These are phyloP conservation scores for Trichomonas gallinae DNA, from an alignment of 208 protist species.

Conservation along the genomic window DNA sequence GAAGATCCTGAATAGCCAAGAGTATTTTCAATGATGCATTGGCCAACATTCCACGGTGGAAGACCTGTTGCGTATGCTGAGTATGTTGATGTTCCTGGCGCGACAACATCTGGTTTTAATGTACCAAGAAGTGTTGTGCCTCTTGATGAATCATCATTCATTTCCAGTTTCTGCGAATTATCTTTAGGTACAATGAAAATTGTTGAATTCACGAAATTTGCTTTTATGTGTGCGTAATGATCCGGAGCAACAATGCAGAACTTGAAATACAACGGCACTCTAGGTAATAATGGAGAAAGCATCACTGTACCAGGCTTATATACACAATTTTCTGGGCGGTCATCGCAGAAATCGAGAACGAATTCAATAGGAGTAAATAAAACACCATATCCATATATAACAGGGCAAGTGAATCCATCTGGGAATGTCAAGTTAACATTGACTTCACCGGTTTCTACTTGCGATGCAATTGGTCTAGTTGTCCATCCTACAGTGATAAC, in stretches of 20 bases:
- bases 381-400: background rate
- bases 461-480: background rate
- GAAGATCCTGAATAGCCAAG: background rate
- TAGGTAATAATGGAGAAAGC: background rate
- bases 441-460: background rate
- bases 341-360: background rate
- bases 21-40: background rate
- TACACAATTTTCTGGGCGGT: background rate
- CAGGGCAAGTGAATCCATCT: background rate
- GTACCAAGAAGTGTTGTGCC: slow-evolving; percentile 23
- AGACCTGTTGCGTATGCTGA: background rate
- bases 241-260: background rate
- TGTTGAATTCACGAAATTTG: background rate
- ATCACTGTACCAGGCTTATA: background rate
- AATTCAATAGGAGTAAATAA: background rate
- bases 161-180: background rate
- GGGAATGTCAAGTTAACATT: background rate
- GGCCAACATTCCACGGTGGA: background rate
- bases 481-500: background rate
- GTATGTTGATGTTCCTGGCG: slow-evolving; percentile 20
- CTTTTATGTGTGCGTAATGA: background rate
- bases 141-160: background rate
- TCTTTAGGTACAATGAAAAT: background rate
- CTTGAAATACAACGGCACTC: background rate
- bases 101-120: slow-evolving; percentile 27